A percentile compares a stretch with the other conserved stretches of the same genome.
phyloP scores from a whole-genome alignment of 345 rosid genomes.

The Camelina hispida region DNA sequence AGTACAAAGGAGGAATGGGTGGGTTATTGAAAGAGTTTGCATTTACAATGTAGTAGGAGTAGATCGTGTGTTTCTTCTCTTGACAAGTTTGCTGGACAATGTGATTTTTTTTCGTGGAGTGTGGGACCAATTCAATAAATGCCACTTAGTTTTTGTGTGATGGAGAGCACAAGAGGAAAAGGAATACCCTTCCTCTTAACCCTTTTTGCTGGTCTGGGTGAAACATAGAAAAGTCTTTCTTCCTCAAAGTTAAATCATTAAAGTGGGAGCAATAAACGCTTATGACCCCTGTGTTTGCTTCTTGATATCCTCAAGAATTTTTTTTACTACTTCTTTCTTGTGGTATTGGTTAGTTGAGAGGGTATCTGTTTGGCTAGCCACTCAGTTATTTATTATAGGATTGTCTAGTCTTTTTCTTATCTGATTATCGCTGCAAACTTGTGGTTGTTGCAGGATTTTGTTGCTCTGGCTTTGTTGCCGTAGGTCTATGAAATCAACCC shows the following conservation, averaged over 20 bases:
- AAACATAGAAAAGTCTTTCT: slow-evolving; percentile 40
- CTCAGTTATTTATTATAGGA: background rate
- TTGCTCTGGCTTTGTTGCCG: slow-evolving; percentile 19
- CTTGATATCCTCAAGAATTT: background rate
- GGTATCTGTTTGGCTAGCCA: background rate
- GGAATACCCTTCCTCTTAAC: slow-evolving; percentile 16
- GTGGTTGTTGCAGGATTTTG: slow-evolving; percentile 29
- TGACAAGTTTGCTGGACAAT: slow-evolving; percentile 12
- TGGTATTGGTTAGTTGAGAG: slow-evolving; percentile 7
- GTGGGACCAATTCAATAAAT: slow-evolving; percentile 36
- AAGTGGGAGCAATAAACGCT: background rate
- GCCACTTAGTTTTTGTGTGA: slow-evolving; percentile 42
- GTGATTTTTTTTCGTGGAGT: slow-evolving; percentile 17
- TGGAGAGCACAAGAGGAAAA: slow-evolving; percentile 36
- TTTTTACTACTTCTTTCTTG: background rate
- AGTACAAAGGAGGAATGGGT: slow-evolving; percentile 35
- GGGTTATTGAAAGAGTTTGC: background rate
- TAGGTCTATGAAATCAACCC: slow-evolving; percentile 50
- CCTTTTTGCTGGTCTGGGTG: slow-evolving; percentile 41
- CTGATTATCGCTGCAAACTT: slow-evolving; percentile 23
- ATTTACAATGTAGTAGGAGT: background rate
- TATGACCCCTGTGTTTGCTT: slow-evolving; percentile 19
- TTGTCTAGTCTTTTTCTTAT: slow-evolving; percentile 2
- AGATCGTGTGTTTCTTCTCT: slow-evolving; percentile 30
- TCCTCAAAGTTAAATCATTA: slow-evolving; percentile 11